These are phyloP conservation scores for Coemansia sp. DNA, from an alignment of 371 early-diverging fungal genomes.

Conservation along the genomic window DNA sequence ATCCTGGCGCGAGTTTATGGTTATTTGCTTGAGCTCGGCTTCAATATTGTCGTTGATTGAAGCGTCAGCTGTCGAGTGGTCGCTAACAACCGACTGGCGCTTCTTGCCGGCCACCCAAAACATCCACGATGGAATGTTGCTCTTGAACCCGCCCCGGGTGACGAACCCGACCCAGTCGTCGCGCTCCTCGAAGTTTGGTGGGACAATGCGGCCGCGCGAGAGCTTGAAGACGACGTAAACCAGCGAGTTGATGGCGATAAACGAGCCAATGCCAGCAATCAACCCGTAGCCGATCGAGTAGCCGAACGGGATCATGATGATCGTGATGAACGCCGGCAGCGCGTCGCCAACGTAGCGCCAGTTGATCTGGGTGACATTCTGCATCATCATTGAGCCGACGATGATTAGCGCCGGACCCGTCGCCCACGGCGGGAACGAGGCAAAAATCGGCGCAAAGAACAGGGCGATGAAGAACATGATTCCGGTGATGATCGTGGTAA, in stretches of 20 bases:
- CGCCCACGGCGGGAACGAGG: conserved; percentile 81
- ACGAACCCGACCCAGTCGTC: conserved; percentile 55
- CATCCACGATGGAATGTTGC: conserved; percentile 53
- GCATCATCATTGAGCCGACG: conserved; percentile 79
- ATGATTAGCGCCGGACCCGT: conserved; percentile 77
- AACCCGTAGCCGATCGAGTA: conserved; percentile 74
- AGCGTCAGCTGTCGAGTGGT: not conserved
- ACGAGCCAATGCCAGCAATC: conserved; percentile 63
- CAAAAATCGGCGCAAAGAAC: conserved; percentile 82
- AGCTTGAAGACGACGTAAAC: conserved; percentile 54
- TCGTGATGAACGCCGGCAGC: conserved; percentile 74
- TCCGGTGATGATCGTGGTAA: conserved; percentile 65
- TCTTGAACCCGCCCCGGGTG: conserved; percentile 51
- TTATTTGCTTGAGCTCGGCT: conserved; percentile 12
- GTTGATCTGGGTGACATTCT: conserved; percentile 67
- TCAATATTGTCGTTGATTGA: not conserved
- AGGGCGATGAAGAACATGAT: conserved; percentile 72
- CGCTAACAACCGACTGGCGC: not conserved
- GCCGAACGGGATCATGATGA: conserved; percentile 74
- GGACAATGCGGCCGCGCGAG: conserved; percentile 55
- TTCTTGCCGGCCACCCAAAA: conserved; percentile 50
- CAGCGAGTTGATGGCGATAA: conserved; percentile 60
- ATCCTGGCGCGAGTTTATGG: conserved; percentile 4
- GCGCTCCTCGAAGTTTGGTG: conserved; percentile 53
- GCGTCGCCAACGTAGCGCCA: conserved; percentile 76